Base-by-base conservation (phyloP, 2,329 filamentous ascomycete genomes). In the Talaromyces verruculosus region DNA sequence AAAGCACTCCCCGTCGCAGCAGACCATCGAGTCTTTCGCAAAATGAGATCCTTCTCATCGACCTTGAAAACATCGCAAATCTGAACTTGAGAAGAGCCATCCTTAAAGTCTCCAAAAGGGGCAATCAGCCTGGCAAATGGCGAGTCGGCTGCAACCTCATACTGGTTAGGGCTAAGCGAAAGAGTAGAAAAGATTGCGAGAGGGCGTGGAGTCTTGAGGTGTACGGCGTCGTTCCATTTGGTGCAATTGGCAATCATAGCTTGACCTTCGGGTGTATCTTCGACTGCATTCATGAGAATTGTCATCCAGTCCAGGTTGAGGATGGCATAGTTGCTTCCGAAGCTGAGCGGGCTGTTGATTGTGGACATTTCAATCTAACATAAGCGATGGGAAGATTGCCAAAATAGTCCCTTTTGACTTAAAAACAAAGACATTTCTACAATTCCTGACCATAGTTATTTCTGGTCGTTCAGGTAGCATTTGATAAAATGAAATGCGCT, bases 1-100 rank as follows among this genome's bases (percentile, higher is more conserved):
- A 83, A 67, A 2, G 53, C 67, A 65, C 81, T 82, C 0, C 79
- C 81, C 1, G 72, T 70, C 0, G 76, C 78, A 15, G 79, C 81
- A 64, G 78, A 81, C 72, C 77, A 82, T 60, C 80, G 71, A 17
- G 75, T 79, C 72, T 82, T 83, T 66, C 76, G 72, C 64, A 82
- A 67, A 0, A 82, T 68, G 43, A 80, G 10, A 53, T 72, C 70
- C 15, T 68, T 70, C 7, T 73, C 71, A 41, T 76, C 72, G 0
- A 78, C 65, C 0, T 65, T 63, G 43, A 82, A 80, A 0, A 69
- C 64, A 1, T 70, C 58, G 47, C 77, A 73, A 55, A 82, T 77
- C 61, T 75, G 64, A 15, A 76, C 75, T 3, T 68, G 69, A 2
- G 74, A 58, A 8, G 73, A 72, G 1, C 69, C 72, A 8, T 57